Base-by-base conservation (phyloP, 1,284 basidiomycete species). In the Quambalaria eucalypti region DNA sequence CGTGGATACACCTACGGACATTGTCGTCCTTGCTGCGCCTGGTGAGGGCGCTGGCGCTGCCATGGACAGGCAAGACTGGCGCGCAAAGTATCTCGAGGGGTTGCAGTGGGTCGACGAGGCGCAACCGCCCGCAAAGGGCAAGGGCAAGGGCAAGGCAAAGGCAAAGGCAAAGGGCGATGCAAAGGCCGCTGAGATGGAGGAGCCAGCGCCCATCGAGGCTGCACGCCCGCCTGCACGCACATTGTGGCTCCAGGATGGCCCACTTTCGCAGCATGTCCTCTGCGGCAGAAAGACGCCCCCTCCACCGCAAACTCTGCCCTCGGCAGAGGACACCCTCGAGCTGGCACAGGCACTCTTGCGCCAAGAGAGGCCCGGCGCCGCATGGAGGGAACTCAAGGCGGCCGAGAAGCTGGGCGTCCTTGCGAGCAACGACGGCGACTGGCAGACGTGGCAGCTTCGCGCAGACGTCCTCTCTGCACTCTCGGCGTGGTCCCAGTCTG, bases 1-100 rank as follows among this genome's bases (percentile, higher is more conserved):
- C 6, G 60, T 74, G 7, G 72, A 74, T 31, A 72, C 69, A 10
- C 71, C 71, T 2, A 68, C 71, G 16, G 73, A 75, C 38, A 57
- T 75, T 8, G 55, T 60, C 25, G 56, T 75, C 23, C 51, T 74
- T 8, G 60, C 65, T 28, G 26, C 31, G 21, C 21, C 36, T 5
- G 36, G 36, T 5, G 36, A 39, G 10, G 36, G 4, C 4, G 16
- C 36, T 39, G 36, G 36, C 5, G 16, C 16, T 12, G 42, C 42
- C 7, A 6, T 23, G 7, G 16, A 2, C 25, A n/a, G n/a, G n/a
- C n/a, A n/a, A n/a, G 5, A 21, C 42, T 46, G 42, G 25, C 16
- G 25, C 16, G 42, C 42, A 28, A 4, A 23, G 53, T 9, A 25
- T 10, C 19, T 50, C 9, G 25, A 16, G 14, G 19, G 26, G 21